These are phyloP conservation scores for Rhodosporidiobolus sp. DNA, from an alignment of 768 basidiomycete species.

Conservation along the genomic window DNA sequence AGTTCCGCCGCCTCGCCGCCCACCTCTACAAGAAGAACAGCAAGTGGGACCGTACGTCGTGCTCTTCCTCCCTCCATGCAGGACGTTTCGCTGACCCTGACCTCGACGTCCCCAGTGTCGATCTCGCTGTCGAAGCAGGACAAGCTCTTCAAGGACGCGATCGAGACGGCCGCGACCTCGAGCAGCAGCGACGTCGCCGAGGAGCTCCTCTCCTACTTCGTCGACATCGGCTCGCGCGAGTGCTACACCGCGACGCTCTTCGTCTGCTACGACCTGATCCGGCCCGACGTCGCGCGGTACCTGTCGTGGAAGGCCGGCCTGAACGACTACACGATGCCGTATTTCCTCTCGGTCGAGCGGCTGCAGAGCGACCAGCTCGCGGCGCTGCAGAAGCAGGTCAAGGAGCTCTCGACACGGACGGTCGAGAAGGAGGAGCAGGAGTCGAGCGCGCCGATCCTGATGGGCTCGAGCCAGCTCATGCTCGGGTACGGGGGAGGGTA, in stretches of 20 bases:
- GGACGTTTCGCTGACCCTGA: neutral
- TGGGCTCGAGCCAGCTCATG: slow-evolving; percentile 23
- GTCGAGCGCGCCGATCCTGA: slow-evolving; percentile 66
- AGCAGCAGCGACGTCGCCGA: slow-evolving; percentile 83
- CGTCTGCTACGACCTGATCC: slow-evolving; percentile 91
- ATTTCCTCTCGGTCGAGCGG: slow-evolving; percentile 22
- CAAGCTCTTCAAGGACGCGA: slow-evolving; percentile 94
- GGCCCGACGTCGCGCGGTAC: slow-evolving; percentile 88
- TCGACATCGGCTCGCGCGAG: slow-evolving; percentile 97
- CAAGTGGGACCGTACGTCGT: slow-evolving; percentile 65
- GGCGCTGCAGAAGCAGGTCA: slow-evolving; percentile 80
- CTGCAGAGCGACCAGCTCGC: slow-evolving; percentile 57
- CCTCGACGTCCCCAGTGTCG: slow-evolving; percentile 57
- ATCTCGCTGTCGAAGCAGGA: slow-evolving; percentile 93
- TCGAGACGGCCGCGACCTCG: slow-evolving; percentile 86
- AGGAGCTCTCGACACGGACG: slow-evolving; percentile 81
- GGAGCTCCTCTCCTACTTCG: slow-evolving; percentile 91
- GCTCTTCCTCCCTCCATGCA: neutral
- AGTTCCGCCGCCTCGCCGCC: slow-evolving; percentile 89
- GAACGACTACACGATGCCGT: slow-evolving; percentile 97
- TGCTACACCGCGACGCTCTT: slow-evolving; percentile 85
- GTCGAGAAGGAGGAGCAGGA: slow-evolving; percentile 84
- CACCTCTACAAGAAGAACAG: slow-evolving; percentile 98
- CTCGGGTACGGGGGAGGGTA: slow-evolving; percentile 22
- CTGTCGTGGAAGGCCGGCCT: slow-evolving; percentile 93